phyloP scores from a whole-genome alignment of 495 filamentous ascomycete species.

The Daldinia loculata region DNA sequence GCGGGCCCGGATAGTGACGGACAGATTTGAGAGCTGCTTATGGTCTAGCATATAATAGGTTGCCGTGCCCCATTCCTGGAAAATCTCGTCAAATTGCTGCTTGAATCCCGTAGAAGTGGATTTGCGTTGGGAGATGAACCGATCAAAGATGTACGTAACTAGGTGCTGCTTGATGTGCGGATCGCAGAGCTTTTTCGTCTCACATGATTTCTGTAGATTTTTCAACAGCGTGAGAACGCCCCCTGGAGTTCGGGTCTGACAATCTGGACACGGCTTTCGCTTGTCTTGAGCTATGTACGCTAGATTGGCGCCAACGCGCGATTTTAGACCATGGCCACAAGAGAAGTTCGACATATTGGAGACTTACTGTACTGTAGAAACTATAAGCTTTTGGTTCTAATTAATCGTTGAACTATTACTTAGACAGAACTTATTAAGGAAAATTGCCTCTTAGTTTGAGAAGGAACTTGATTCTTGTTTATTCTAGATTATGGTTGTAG shows the following conservation, averaged over 20 bases:
- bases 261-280: conserved; percentile 23
- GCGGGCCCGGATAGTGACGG: conserved; percentile 3
- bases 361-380: conserved; percentile 16
- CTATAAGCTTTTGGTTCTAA: background rate
- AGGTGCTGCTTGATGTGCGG: conserved; percentile 13
- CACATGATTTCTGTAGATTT: background rate
- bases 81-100: background rate
- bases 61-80: conserved; percentile 2
- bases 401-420: background rate
- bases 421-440: background rate
- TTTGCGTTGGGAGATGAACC: conserved; percentile 28
- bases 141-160: conserved; percentile 23
- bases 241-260: conserved; percentile 8
- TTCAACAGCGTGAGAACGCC: conserved; percentile 4
- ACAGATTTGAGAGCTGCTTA: conserved; percentile 13
- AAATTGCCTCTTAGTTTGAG: background rate
- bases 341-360: conserved; percentile 19
- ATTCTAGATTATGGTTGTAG: background rate
- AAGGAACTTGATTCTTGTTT: background rate
- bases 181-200: background rate
- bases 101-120: conserved; percentile 4
- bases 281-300: conserved; percentile 21
- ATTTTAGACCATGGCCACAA: conserved; percentile 29
- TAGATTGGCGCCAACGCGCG: conserved; percentile 27
- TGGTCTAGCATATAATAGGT: conserved; percentile 11